These are phyloP conservation scores for Spathaspora sp. DNA, from an alignment of 805 yeast genomes.

Conservation along the genomic window DNA sequence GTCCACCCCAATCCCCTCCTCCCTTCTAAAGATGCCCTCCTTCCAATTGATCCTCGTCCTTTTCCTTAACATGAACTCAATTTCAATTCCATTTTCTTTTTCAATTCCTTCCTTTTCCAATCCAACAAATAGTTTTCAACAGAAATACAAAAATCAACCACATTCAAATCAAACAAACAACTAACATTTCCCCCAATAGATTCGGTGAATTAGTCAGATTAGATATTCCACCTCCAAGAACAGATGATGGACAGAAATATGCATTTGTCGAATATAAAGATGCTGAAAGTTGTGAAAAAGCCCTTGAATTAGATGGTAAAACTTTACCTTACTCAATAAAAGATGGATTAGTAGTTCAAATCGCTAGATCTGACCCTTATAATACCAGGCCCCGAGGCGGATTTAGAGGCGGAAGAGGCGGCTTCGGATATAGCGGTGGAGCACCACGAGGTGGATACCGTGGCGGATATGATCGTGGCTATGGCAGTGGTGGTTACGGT, in stretches of 20 bases:
- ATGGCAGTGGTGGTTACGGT: slow-evolving; percentile 12
- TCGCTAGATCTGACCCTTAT: slow-evolving; percentile 55
- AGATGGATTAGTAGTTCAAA: slow-evolving; percentile 47
- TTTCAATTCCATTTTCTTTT: slow-evolving; percentile 3
- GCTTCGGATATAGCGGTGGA: slow-evolving; percentile 23
- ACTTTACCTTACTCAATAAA: slow-evolving; percentile 38
- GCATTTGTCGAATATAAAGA: slow-evolving; percentile 61
- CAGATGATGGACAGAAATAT: slow-evolving; percentile 54
- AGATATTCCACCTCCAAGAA: slow-evolving; percentile 61
- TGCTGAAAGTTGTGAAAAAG: slow-evolving; percentile 51
- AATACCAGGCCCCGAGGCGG: slow-evolving; percentile 31
- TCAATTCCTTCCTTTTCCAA: slow-evolving; percentile 3
- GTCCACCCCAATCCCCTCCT: slow-evolving; percentile 1
- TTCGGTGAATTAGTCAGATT: slow-evolving; percentile 56
- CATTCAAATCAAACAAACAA: slow-evolving; percentile 2
- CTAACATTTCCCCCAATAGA: slow-evolving; percentile 24
- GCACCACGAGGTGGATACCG: slow-evolving; percentile 19
- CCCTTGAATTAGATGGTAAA: slow-evolving; percentile 46
- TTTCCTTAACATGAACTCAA: not conserved
- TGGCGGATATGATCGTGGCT: slow-evolving; percentile 11
- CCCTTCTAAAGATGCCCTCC: not conserved
- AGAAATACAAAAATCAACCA: slow-evolving; percentile 1
- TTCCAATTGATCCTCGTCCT: slow-evolving; percentile 2
- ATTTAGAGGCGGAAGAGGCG: slow-evolving; percentile 28
- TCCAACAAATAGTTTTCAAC: slow-evolving; percentile 1